Base-by-base conservation (phyloP, 2,329 filamentous ascomycete species). In the Arthrinium phaeospermum region DNA sequence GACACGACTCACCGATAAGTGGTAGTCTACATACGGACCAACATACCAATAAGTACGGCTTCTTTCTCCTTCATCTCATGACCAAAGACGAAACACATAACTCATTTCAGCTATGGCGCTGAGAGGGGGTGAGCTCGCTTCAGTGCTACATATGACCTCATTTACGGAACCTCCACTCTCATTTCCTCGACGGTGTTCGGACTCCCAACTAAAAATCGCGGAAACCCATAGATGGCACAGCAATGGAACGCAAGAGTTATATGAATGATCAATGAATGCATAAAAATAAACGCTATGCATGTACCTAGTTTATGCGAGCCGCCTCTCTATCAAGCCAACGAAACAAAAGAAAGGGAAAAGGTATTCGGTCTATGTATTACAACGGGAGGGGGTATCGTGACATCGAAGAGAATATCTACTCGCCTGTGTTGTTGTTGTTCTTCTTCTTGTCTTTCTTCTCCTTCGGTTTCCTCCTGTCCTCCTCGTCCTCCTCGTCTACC, bases 111-210 rank as follows among this genome's bases (percentile, higher is more conserved):
- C 37, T 46, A 76, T 78, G 76, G 75, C 74, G 10, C 74, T 10
- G 74, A 19, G 75, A 75, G 69, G 78, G 77, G 86, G 86, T n/a
- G 85, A 75, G 86, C 87, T 74, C 83, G 86, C 73, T 89, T 89
- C 76, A 87, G 85, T 71, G 84, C 85, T 87, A 30, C 27, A 4
- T 30, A 81, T 67, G 61, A 68, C 51, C n/a, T 45, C 51, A 57
- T 57, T 34, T 30, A 34, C 51, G 51, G n/a, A 67, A 71, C 70
- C 49, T 57, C 51, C 51, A 57, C 51, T 57, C 51, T 57, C 27
- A 30, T 30, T 34, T 57, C 27, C 51, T 57, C 24, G 27, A 34
- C 4, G 27, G 51, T 57, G 27, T 44, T 67, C 34, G 30, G 61
- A 45, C 61, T n/a, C n/a, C 41, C 13, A 44, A 69, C 34, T 1